Evolutionary conservation across 169 alveolate species (phyloP).

Genomic region (Plasmodium blacklocki): DNA sequence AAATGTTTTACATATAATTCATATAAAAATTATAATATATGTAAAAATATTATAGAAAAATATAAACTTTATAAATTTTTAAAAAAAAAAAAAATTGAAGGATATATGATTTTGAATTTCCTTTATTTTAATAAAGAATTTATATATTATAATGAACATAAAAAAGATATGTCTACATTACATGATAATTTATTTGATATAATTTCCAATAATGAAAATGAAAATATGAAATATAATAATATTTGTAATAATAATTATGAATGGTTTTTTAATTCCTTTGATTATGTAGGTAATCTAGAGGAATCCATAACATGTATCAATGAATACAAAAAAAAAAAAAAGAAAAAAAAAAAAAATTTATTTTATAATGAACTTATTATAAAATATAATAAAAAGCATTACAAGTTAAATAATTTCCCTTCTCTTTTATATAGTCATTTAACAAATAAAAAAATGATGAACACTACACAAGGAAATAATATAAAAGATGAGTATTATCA

Average conservation of each 20-base stretch:
- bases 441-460: too few relatives aligned
- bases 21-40: not conserved
- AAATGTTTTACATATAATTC: too few relatives aligned
- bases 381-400: not conserved
- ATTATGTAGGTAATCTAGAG: conserved; percentile 34
- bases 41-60: conserved; percentile 11
- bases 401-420: too few relatives aligned
- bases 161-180: not conserved
- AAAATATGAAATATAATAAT: not conserved
- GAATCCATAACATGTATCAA: not conserved
- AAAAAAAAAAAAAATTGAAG: conserved; percentile 39
- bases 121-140: conserved; percentile 23
- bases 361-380: too few relatives aligned
- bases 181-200: conserved; percentile 11
- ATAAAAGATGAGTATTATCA: too few relatives aligned
- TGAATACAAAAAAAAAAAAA: too few relatives aligned
- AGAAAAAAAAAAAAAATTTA: not conserved
- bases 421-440: too few relatives aligned
- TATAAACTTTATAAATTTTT: conserved; percentile 28
- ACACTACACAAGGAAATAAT: too few relatives aligned
- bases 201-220: not conserved
- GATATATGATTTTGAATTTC: conserved; percentile 38
- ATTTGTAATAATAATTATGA: not conserved
- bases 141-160: conserved; percentile 41
- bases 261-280: conserved; percentile 75